phyloP scores from a whole-genome alignment of 805 yeast species.

The Metschnikowia lochheadii region DNA sequence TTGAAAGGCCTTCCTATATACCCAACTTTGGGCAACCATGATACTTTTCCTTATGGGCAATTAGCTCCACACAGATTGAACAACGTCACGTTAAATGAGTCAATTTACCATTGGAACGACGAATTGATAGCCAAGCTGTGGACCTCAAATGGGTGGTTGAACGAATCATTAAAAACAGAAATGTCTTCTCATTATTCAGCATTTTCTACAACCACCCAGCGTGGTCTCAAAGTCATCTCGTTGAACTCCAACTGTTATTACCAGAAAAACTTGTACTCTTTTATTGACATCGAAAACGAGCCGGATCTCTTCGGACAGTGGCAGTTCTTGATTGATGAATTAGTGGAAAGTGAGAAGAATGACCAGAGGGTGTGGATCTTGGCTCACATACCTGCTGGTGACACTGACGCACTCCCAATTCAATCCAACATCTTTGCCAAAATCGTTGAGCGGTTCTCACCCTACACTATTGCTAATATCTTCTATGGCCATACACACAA shows the following conservation, averaged over 20 bases:
- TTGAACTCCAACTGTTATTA: slow-evolving; percentile 68
- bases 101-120: slow-evolving; percentile 35
- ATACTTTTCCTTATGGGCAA: slow-evolving; percentile 69
- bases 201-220: slow-evolving; percentile 49
- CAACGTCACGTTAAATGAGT: slow-evolving; percentile 14
- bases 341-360: slow-evolving; percentile 52
- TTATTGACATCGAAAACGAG: slow-evolving; percentile 50
- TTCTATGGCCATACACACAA: slow-evolving; percentile 71
- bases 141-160: slow-evolving; percentile 37
- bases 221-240: slow-evolving; percentile 38
- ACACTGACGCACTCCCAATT: slow-evolving; percentile 54
- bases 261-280: slow-evolving; percentile 49
- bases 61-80: slow-evolving; percentile 43
- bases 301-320: slow-evolving; percentile 63
- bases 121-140: slow-evolving; percentile 35
- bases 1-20: slow-evolving; percentile 53
- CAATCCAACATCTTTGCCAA: slow-evolving; percentile 53
- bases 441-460: slow-evolving; percentile 63
- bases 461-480: slow-evolving; percentile 61
- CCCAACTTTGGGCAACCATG: slow-evolving; percentile 68
- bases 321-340: slow-evolving; percentile 57
- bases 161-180: slow-evolving; percentile 20
- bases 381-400: slow-evolving; percentile 63
- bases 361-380: slow-evolving; percentile 71
- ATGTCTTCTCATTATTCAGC: slow-evolving; percentile 55